phyloP scores from a whole-genome alignment of 768 basidiomycete genomes.

The Tephrocybe sp. region DNA sequence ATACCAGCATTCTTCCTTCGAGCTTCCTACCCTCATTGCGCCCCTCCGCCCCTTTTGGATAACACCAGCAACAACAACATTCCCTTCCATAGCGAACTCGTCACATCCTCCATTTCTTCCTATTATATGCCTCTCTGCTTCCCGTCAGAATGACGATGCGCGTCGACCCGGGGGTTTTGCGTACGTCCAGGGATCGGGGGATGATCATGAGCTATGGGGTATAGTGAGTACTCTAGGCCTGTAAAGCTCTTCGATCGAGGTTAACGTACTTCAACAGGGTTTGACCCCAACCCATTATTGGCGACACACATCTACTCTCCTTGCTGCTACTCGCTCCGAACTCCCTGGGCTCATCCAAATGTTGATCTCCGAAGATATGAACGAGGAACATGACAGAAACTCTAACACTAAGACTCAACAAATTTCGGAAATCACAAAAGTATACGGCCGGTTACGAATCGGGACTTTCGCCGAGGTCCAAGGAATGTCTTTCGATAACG shows the following conservation, averaged over 20 bases:
- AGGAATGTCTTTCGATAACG: neutral
- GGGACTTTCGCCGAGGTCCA: constrained; percentile 13
- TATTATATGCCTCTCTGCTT: constrained; percentile 85
- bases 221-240: constrained; percentile 44
- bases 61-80: constrained; percentile 64
- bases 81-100: constrained; percentile 35
- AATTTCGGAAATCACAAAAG: constrained; percentile 11
- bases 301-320: constrained; percentile 8
- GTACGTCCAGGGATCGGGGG: constrained; percentile 93
- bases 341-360: constrained; percentile 46
- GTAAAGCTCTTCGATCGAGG: neutral
- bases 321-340: constrained; percentile 38
- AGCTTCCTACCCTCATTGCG: constrained; percentile 52
- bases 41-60: constrained; percentile 90
- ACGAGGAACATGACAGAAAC: constrained; percentile 3
- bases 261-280: neutral
- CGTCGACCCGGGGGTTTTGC: constrained; percentile 68
- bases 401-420: constrained; percentile 34
- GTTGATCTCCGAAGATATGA: constrained; percentile 20
- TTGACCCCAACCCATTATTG: constrained; percentile 13
- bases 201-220: constrained; percentile 92
- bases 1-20: constrained; percentile 68
- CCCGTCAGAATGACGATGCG: constrained; percentile 63
- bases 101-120: constrained; percentile 50
- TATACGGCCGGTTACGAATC: constrained; percentile 9